These are phyloP conservation scores for Eucalyptus rudis DNA, from an alignment of 345 rosid species.

Conservation along the genomic window DNA sequence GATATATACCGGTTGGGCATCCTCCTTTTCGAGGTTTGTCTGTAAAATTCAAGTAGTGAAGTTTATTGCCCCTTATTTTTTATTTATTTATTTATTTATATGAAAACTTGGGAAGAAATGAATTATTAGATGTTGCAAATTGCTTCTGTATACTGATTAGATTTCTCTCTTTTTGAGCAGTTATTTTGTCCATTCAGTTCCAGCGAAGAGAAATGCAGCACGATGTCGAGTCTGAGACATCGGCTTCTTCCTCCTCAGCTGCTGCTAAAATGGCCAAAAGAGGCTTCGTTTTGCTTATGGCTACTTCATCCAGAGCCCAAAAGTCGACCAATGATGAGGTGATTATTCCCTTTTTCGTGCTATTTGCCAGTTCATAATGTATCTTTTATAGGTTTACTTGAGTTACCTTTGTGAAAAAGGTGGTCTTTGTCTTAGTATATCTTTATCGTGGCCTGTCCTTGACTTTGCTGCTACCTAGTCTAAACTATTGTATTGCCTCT, in stretches of 20 bases:
- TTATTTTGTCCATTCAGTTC: conserved; percentile 35
- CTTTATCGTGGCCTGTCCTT: not conserved
- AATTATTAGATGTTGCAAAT: not conserved
- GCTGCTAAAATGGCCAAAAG: conserved; percentile 78
- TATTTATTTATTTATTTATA: not conserved
- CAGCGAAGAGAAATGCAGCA: conserved; percentile 42
- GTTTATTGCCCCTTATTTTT: not conserved
- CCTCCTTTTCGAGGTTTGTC: conserved; percentile 82
- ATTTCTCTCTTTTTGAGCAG: conserved; percentile 16
- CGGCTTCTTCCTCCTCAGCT: conserved; percentile 93
- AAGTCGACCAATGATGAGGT: conserved; percentile 77
- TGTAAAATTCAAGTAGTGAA: not conserved
- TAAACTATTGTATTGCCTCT: not conserved
- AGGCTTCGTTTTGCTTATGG: conserved; percentile 95
- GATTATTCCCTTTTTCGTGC: not conserved
- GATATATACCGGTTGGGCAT: conserved; percentile 85
- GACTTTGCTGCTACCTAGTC: not conserved
- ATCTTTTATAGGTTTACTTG: not conserved
- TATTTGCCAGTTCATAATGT: not conserved
- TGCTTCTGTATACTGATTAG: conserved; percentile 1
- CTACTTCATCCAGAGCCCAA: conserved; percentile 83
- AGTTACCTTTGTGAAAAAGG: not conserved
- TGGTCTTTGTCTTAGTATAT: not conserved
- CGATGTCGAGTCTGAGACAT: conserved; percentile 90
- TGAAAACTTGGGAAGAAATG: not conserved